A percentile compares a stretch with the other conserved stretches of the same genome.
Conservation (phyloP, 2,329 filamentous ascomycete genomes). For the Fusarium chaquense region DNA sequence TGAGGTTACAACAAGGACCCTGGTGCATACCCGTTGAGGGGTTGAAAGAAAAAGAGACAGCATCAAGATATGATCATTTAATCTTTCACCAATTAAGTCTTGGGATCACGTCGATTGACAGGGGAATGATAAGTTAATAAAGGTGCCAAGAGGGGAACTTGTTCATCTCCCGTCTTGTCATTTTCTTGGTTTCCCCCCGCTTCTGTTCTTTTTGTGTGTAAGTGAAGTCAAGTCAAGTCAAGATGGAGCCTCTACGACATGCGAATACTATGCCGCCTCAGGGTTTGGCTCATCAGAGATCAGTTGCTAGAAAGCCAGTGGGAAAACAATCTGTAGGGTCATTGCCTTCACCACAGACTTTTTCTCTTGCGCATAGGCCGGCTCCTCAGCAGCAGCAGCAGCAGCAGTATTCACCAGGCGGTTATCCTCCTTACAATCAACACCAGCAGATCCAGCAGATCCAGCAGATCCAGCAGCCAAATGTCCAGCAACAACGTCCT, state of each 20-base stretch:
- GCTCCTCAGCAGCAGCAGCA: slow-evolving; percentile 8
- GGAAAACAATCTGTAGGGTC: background rate
- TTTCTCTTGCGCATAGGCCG: slow-evolving; percentile 24
- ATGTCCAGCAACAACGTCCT: slow-evolving; percentile 8
- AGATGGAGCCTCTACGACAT: slow-evolving; percentile 32
- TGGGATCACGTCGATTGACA: slow-evolving; percentile 19
- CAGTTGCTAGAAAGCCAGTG: slow-evolving; percentile 31
- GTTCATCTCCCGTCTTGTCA: slow-evolving; percentile 28
- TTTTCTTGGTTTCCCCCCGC: slow-evolving; percentile 13
- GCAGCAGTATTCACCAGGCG: slow-evolving; percentile 3
- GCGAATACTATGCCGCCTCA: slow-evolving; percentile 17
- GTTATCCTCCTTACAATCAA: slow-evolving; percentile 19
- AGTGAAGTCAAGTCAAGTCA: slow-evolving; percentile 4
- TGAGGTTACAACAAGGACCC: slow-evolving; percentile 19
- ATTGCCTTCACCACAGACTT: background rate
- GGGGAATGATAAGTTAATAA: slow-evolving; percentile 1
- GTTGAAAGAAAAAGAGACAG: slow-evolving; percentile 21
- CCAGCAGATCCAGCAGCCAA: slow-evolving; percentile 1
- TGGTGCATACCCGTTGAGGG: slow-evolving; percentile 19
- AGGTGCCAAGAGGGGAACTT: slow-evolving; percentile 25
- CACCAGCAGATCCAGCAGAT: slow-evolving; percentile 12
- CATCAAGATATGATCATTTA: background rate
- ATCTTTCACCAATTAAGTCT: slow-evolving; percentile 15
- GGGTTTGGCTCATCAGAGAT: slow-evolving; percentile 28
- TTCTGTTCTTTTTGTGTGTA: slow-evolving; percentile 6